Evolutionary conservation across 345 rosid genomes (phyloP).

Genomic region (Leavenworthia alabamica): DNA sequence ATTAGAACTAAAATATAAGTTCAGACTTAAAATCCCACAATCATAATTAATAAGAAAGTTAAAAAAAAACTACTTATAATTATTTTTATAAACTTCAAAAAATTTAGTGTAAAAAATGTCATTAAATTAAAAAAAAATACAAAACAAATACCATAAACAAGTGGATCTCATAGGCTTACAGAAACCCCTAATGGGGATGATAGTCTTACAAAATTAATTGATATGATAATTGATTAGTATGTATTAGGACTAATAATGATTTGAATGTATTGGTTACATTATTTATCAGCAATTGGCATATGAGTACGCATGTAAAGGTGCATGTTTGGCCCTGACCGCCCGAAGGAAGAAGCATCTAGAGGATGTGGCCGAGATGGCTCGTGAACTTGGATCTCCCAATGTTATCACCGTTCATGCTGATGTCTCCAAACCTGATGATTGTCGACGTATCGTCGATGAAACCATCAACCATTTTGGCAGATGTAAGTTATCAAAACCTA

Average conservation of each 20-base stretch:
- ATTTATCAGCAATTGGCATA: conserved; percentile 47
- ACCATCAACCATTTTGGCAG: conserved; percentile 42
- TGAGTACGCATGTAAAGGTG: conserved; percentile 52
- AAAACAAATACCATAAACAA: too few relatives aligned
- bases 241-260: background rate
- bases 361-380: conserved; percentile 43
- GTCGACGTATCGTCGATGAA: conserved; percentile 39
- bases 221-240: background rate
- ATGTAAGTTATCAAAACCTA: conserved; percentile 28
- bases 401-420: conserved; percentile 42
- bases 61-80: too few relatives aligned
- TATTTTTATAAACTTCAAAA: too few relatives aligned
- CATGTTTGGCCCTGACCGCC: conserved; percentile 43
- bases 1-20: too few relatives aligned
- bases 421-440: conserved; percentile 48
- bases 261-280: background rate
- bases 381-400: conserved; percentile 44
- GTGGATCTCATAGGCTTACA: too few relatives aligned
- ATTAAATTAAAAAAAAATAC: too few relatives aligned
- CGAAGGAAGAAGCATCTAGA: conserved; percentile 36
- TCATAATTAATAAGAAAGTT: too few relatives aligned
- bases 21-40: too few relatives aligned
- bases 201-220: background rate
- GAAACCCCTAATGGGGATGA: too few relatives aligned
- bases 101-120: too few relatives aligned